Conservation (phyloP, 2,329 filamentous ascomycete genomes). For the Gaeumannomyces tritici region DNA sequence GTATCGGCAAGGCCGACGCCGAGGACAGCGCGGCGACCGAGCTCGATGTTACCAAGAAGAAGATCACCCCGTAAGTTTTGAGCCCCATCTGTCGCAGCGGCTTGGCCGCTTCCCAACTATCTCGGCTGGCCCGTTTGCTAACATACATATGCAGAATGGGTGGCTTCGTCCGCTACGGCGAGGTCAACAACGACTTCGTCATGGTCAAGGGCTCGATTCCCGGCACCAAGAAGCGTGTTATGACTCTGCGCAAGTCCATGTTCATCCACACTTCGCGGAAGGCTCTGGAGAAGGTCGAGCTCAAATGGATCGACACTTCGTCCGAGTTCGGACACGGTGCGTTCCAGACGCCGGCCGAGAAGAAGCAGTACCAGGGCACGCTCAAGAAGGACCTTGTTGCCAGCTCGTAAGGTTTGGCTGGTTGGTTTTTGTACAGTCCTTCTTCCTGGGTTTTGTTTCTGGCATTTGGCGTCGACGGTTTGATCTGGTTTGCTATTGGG, state of each 20-base stretch:
- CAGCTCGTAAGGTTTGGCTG: constrained; percentile 33
- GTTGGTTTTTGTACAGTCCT: not conserved
- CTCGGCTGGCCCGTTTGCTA: constrained; percentile 20
- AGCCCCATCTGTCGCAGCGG: not conserved
- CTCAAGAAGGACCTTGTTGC: constrained; percentile 90
- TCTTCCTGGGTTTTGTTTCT: not conserved
- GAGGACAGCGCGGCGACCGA: constrained; percentile 92
- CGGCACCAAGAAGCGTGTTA: constrained; percentile 98
- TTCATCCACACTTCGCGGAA: constrained; percentile 93
- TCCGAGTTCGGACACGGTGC: constrained; percentile 99
- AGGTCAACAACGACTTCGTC: constrained; percentile 98
- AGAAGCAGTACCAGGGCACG: constrained; percentile 93
- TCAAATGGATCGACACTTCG: constrained; percentile 99
- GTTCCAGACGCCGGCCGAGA: constrained; percentile 97
- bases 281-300: constrained; percentile 96
- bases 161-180: constrained; percentile 98
- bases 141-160: constrained; percentile 61
- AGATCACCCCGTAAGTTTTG: constrained; percentile 89
- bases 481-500: constrained; percentile 5
- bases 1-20: constrained; percentile 85
- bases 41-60: constrained; percentile 97
- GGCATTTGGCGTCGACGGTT: constrained; percentile 6
- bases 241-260: constrained; percentile 98
- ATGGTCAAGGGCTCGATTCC: constrained; percentile 96
- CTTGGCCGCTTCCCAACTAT: not conserved